phyloP scores from a whole-genome alignment of 108 stramenopile species.

The Skeletonema grethae region DNA sequence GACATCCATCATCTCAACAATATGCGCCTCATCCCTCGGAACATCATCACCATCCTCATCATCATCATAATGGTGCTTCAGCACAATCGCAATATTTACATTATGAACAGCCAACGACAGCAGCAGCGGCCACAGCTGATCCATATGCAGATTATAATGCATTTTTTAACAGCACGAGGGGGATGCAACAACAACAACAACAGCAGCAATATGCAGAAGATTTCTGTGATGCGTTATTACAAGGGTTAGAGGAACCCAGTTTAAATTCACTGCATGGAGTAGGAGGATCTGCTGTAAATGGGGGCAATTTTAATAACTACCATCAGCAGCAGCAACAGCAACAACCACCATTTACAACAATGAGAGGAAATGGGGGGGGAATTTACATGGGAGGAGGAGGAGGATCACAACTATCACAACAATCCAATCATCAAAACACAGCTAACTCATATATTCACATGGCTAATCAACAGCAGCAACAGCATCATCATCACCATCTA shows the following conservation, averaged over 20 bases:
- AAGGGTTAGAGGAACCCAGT: neutral
- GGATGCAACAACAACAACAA: neutral
- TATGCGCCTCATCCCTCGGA: neutral
- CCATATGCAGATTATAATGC: conserved; percentile 1
- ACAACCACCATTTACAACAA: neutral
- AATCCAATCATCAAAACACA: neutral
- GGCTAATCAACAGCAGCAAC: neutral
- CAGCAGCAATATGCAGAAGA: neutral
- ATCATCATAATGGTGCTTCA: neutral
- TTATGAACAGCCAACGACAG: neutral
- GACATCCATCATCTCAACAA: neutral
- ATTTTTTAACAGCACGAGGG: neutral
- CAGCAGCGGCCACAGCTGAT: neutral
- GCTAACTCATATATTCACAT: neutral
- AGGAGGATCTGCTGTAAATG: too few relatives aligned
- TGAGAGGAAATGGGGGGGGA: conserved; percentile 3
- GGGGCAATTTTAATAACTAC: neutral
- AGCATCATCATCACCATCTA: neutral
- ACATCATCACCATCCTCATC: neutral
- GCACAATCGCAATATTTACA: neutral
- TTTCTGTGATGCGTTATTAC: neutral
- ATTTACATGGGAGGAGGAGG: neutral
- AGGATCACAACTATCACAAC: neutral
- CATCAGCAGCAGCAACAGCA: neutral
- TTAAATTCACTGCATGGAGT: neutral